Percentiles rank a stretch among this genome's conserved stretches.
Evolutionary conservation across 805 yeast genomes (phyloP).

Genomic region (Candida michaelii): DNA sequence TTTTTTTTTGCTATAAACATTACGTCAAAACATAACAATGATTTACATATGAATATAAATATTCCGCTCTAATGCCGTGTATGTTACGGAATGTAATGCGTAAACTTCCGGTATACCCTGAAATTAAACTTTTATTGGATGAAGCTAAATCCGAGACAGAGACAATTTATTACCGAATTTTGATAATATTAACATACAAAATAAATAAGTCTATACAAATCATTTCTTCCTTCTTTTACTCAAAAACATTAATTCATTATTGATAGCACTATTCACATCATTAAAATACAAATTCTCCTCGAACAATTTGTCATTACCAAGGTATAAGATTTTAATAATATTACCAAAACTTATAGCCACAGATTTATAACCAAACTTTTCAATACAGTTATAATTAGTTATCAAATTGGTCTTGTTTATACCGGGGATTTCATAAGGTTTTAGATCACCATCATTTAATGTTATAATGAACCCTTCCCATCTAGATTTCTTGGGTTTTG

Average conservation of each 20-base stretch:
- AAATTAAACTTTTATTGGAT: no score
- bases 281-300: constrained; percentile 55
- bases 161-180: no score
- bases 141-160: no score
- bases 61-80: no score
- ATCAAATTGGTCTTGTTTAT: constrained; percentile 40
- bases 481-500: not conserved
- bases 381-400: constrained; percentile 58
- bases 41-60: no score
- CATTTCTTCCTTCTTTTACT: constrained; percentile 44
- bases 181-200: not conserved
- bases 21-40: no score
- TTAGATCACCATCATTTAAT: constrained; percentile 62
- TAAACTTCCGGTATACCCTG: no score
- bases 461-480: constrained; percentile 85
- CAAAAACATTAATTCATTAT: constrained; percentile 51
- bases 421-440: constrained; percentile 59
- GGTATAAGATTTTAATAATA: constrained; percentile 65
- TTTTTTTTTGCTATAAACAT: constrained; percentile 26
- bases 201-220: not conserved
- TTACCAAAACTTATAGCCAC: constrained; percentile 76
- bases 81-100: no score
- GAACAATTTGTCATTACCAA: constrained; percentile 73
- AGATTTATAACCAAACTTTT: constrained; percentile 74
- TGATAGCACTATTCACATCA: constrained; percentile 32